These are phyloP conservation scores for Helianthus tuberosus DNA, from an alignment of 129 eudicot genomes.

Conservation along the genomic window DNA sequence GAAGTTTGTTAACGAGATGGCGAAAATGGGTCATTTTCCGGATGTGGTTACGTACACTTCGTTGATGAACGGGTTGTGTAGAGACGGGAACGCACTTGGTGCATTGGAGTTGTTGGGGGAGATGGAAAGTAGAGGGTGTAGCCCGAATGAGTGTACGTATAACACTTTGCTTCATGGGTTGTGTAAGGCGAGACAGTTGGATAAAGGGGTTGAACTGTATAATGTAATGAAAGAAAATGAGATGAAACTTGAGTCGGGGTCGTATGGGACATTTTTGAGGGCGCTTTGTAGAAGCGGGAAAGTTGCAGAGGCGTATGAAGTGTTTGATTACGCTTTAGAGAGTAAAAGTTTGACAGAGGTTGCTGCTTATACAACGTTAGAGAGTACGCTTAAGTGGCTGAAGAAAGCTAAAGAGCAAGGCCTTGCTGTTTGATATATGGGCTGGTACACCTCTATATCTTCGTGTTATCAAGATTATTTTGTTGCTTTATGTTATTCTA, in stretches of 20 bases:
- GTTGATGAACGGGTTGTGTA: constrained; percentile 94
- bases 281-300: constrained; percentile 74
- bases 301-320: constrained; percentile 92
- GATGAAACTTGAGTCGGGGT: constrained; percentile 76
- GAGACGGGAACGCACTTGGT: constrained; percentile 75
- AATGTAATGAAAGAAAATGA: constrained; percentile 60
- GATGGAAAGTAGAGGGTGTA: constrained; percentile 80
- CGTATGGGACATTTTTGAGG: constrained; percentile 83
- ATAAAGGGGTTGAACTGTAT: constrained; percentile 66
- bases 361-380: constrained; percentile 80
- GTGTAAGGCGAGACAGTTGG: constrained; percentile 72
- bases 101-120: constrained; percentile 68
- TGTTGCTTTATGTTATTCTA: not conserved
- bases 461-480: constrained; percentile 17
- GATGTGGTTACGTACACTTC: constrained; percentile 93
- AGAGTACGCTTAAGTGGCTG: constrained; percentile 87
- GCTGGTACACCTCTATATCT: constrained; percentile 31
- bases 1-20: constrained; percentile 67
- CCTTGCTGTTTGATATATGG: constrained; percentile 50
- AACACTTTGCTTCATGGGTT: constrained; percentile 89
- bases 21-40: constrained; percentile 69
- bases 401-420: constrained; percentile 91
- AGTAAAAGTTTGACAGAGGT: constrained; percentile 84
- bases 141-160: constrained; percentile 82
- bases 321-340: constrained; percentile 89